phyloP scores from a whole-genome alignment of 2,329 filamentous ascomycete genomes.

The Fusarium sublunatum region DNA sequence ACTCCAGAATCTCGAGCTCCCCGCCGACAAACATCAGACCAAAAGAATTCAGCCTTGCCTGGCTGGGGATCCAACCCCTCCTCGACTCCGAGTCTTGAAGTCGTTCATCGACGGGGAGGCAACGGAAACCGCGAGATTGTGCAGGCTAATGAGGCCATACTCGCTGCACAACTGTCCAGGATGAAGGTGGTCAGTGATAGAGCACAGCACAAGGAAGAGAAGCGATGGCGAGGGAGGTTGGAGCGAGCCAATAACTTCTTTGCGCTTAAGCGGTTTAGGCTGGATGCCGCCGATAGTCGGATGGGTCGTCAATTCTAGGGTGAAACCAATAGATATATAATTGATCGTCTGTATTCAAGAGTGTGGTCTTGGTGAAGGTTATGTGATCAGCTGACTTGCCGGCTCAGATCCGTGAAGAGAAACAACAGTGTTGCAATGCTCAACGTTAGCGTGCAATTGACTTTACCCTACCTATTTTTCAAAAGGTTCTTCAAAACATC shows the following conservation, averaged over 20 bases:
- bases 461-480: too few relatives aligned
- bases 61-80: not conserved
- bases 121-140: not conserved
- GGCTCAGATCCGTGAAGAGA: too few relatives aligned
- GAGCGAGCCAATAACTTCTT: conserved; percentile 9
- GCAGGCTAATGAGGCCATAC: not conserved
- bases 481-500: too few relatives aligned
- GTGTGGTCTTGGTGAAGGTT: too few relatives aligned
- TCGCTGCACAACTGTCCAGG: not conserved
- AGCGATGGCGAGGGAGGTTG: not conserved
- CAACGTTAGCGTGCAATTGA: too few relatives aligned
- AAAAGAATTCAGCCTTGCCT: rapidly evolving
- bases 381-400: too few relatives aligned
- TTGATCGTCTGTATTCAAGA: not conserved
- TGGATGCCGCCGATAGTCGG: conserved; percentile 3
- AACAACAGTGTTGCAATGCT: too few relatives aligned
- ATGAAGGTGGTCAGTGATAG: not conserved
- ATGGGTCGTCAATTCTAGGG: conserved; percentile 2
- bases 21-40: rapidly evolving
- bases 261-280: not conserved
- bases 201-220: not conserved
- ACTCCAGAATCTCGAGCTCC: not conserved
- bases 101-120: not conserved
- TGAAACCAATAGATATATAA: not conserved
- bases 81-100: not conserved